These are phyloP conservation scores for Boletellus ananas DNA, from an alignment of 768 basidiomycete species.

Conservation along the genomic window DNA sequence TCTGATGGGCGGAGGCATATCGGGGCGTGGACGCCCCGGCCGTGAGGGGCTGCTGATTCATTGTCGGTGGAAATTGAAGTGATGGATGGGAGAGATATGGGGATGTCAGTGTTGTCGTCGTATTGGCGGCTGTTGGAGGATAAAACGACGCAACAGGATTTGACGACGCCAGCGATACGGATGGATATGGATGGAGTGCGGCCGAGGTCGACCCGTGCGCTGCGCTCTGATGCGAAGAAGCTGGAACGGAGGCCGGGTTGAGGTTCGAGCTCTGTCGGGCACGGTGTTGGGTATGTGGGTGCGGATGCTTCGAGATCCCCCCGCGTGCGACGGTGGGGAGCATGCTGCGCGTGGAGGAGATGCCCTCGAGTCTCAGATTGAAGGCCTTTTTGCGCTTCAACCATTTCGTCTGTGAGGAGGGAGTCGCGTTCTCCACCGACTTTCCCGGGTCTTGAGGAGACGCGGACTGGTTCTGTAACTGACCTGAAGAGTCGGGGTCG, in stretches of 20 bases:
- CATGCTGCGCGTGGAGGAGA: constrained; percentile 29
- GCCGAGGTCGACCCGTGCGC: constrained; percentile 10
- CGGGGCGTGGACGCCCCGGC: constrained; percentile 10
- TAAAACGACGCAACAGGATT: constrained; percentile 22
- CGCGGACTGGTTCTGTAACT: constrained; percentile 10
- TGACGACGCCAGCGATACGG: constrained; percentile 15
- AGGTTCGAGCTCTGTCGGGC: constrained; percentile 30
- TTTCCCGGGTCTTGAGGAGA: constrained; percentile 24
- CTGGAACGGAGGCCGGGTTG: constrained; percentile 27
- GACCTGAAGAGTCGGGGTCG: constrained; percentile 19
- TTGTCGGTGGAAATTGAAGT: constrained; percentile 20
- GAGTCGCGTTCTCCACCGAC: constrained; percentile 30
- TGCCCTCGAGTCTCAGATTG: constrained; percentile 48
- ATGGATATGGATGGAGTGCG: constrained; percentile 15
- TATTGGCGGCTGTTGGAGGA: constrained; percentile 28
- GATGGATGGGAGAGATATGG: constrained; percentile 31
- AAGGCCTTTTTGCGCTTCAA: constrained; percentile 56
- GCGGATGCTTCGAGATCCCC: constrained; percentile 24
- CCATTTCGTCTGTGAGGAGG: constrained; percentile 39
- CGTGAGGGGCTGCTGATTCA: constrained; percentile 11
- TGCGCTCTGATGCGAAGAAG: constrained; percentile 17
- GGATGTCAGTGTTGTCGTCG: constrained; percentile 30
- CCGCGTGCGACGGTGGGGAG: constrained; percentile 18
- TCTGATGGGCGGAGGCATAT: constrained; percentile 8
- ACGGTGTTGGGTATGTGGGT: constrained; percentile 27